These are phyloP conservation scores for Pseudogymnoascus sp. DNA, from an alignment of 2,329 filamentous ascomycete species.

Conservation along the genomic window DNA sequence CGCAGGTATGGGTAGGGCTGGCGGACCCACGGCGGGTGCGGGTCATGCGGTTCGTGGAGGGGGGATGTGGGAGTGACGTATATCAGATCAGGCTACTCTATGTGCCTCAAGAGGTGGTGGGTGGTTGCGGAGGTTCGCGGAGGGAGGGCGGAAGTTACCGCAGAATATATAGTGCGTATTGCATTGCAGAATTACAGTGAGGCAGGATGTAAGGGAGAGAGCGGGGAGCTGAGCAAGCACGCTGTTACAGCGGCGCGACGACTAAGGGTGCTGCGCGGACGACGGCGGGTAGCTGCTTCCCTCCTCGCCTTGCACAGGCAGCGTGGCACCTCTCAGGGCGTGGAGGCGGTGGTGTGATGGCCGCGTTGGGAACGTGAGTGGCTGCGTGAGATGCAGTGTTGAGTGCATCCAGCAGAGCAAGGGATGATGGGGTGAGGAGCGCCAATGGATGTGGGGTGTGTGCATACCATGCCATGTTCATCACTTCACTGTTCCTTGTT, in stretches of 20 bases:
- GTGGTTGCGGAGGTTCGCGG: not conserved
- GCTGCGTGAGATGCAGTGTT: not conserved
- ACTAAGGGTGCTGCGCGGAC: no score
- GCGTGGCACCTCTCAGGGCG: conserved; percentile 4
- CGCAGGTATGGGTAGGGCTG: not conserved
- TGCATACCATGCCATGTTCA: no score
- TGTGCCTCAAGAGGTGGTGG: no score
- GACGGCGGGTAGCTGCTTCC: not conserved
- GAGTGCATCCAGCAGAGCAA: not conserved
- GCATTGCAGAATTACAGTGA: not conserved
- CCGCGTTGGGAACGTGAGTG: not conserved
- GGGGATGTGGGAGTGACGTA: not conserved
- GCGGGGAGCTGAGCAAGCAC: not conserved
- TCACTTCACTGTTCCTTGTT: no score
- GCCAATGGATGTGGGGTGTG: not conserved
- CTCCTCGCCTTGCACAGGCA: not conserved
- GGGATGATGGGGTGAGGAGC: no score
- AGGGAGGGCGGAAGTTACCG: not conserved
- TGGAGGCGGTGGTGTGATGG: not conserved
- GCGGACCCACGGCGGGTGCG: not conserved
- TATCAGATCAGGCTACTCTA: no score
- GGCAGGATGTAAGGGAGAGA: not conserved
- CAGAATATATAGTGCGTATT: not conserved
- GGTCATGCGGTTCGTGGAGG: not conserved
- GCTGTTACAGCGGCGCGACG: no score